Evolutionary conservation across 441 rosid species (phyloP), one percentile per base, ranked within the genome.

Genomic region (Erysimum pusillum): DNA sequence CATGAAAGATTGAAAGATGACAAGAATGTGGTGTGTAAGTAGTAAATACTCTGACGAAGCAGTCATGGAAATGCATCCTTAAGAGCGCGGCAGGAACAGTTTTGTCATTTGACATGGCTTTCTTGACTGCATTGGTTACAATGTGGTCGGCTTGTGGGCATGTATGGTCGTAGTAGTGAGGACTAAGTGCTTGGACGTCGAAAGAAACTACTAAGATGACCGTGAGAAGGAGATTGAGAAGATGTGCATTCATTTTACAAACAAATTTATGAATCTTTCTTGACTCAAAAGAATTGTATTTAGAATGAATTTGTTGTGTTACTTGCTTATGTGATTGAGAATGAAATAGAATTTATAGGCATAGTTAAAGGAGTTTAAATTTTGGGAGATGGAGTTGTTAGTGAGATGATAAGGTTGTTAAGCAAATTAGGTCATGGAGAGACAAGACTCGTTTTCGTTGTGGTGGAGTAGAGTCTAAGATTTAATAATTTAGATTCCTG

Each of bases 51-150:
- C 89, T 85, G 41, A 90, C 74, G 59, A 90, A 90, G 73, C 94
- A 90, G 57, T 88, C 92, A 10, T 90, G 94, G 60, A 90, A 90
- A 54, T 90, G 94, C 90, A 88, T 86, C 52, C 94, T 82, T 34
- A 88, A 86, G 7, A 90, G 82, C 1, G 89, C 92, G 2, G 94
- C 89, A 2, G 94, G 86, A 51, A 84, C 88, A 9, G 89, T 89
- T 59, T 57, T 83, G 74, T 89, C 94, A 14, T 81, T 86, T 35
- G 9, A 35, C 80, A 84, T 79, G 22, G 89, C 94, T 51, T 80
- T 81, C 76, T 79, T 76, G 70, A 89, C 88, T 2, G 83, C 81
- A 34, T 32, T 41, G 4, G 82, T 83, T 14, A 89, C 86, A 9
- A 77, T 61, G 22, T 67, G 63, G 75, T 89, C 94, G 34, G 81